phyloP scores from a whole-genome alignment of 1,284 basidiomycete genomes.

The Ganoderma sp. region DNA sequence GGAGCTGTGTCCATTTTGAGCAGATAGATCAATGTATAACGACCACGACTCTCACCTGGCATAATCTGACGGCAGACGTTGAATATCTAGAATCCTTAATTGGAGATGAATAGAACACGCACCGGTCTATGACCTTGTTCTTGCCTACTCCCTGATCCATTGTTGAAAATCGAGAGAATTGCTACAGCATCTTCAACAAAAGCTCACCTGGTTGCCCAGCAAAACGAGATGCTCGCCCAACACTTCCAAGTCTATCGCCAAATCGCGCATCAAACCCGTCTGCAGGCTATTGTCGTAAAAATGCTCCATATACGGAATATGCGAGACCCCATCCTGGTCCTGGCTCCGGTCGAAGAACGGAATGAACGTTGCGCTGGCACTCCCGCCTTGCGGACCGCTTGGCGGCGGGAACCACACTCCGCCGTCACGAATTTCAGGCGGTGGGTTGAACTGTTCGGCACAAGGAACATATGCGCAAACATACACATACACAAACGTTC shows the following conservation, averaged over 20 bases:
- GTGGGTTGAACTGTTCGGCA: conserved; percentile 53
- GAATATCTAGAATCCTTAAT: too few species aligned
- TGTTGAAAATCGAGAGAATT: not conserved
- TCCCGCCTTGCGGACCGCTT: conserved; percentile 40
- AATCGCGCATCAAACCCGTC: conserved; percentile 66
- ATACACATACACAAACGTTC: conserved; percentile 3
- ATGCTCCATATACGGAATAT: conserved; percentile 70
- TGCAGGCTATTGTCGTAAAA: conserved; percentile 74
- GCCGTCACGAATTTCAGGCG: conserved; percentile 47
- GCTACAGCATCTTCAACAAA: not conserved
- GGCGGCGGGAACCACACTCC: conserved; percentile 54
- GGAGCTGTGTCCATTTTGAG: conserved; percentile 46
- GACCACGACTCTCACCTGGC: conserved; percentile 49
- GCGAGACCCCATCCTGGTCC: conserved; percentile 60
- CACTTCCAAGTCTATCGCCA: conserved; percentile 65
- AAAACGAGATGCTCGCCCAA: conserved; percentile 67
- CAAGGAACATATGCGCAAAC: not conserved
- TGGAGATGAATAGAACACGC: not conserved
- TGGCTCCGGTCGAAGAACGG: conserved; percentile 54
- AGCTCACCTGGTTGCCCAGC: conserved; percentile 65
- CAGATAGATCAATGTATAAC: not conserved
- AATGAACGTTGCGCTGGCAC: conserved; percentile 45
- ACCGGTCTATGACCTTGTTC: conserved; percentile 70
- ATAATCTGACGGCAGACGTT: conserved; percentile 44
- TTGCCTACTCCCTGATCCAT: conserved; percentile 62